A percentile compares a stretch with the other conserved stretches of the same genome.
These are phyloP conservation scores for Eucalyptus pauciflora DNA, from an alignment of 345 rosid genomes.

Conservation along the genomic window DNA sequence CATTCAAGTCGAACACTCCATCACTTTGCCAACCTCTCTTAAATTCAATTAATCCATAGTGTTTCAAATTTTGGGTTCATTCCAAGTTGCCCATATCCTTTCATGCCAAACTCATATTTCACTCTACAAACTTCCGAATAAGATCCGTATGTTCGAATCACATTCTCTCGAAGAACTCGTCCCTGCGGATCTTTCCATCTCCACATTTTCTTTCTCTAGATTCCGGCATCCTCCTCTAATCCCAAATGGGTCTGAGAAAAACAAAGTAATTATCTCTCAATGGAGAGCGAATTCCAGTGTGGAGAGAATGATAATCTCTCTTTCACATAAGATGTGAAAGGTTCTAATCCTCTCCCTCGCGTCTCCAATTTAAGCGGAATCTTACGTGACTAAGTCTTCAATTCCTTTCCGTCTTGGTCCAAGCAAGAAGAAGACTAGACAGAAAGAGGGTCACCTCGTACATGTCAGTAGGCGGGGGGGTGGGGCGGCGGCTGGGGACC, in stretches of 20 bases:
- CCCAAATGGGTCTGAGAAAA: background rate
- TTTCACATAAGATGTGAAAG: background rate
- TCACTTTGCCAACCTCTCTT: background rate
- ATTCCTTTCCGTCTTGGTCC: background rate
- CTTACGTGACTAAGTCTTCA: background rate
- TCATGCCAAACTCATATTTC: background rate
- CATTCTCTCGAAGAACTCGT: fast-evolving
- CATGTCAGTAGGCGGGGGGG: background rate
- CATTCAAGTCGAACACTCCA: background rate
- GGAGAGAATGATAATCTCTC: background rate
- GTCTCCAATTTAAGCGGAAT: background rate
- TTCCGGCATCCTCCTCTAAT: background rate
- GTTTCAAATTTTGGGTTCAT: background rate
- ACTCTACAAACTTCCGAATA: background rate
- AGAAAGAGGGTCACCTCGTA: background rate
- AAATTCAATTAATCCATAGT: background rate
- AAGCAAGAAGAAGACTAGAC: background rate
- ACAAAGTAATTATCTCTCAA: background rate
- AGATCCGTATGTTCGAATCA: fast-evolving
- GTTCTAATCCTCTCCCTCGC: background rate
- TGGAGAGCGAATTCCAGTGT: background rate
- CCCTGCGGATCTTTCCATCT: background rate
- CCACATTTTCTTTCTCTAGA: background rate
- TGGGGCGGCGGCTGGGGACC: background rate
- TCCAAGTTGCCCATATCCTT: background rate